Evolutionary conservation across 2,329 filamentous ascomycete species (phyloP), one percentile per base, ranked within the genome.

Genomic region (Ophiobolus disseminans): DNA sequence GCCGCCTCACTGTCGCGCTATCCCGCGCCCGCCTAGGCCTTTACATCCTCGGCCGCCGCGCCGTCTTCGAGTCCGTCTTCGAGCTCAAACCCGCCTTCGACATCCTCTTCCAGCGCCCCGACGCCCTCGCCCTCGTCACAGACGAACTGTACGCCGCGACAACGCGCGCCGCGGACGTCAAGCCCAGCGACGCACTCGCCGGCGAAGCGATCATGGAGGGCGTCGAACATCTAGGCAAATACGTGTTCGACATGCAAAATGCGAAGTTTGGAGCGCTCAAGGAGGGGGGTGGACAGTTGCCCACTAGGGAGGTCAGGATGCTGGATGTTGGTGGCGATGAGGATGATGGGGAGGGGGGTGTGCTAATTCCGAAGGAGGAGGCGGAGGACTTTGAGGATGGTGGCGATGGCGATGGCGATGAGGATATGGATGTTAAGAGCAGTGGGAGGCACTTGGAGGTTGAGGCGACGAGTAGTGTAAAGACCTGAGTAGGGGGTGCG

Each of bases 201-300:
- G 78, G 75, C 39, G 75, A 74, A 17, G 87, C 86, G 1, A 80
- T 85, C 16, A 97, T 99, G 90, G 89, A 93, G 63, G 85, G 89
- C 25, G 87, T 97, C 1, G 93, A 99, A 77, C 94, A 99, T 76
- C 74, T 99, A 26, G 94, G 94, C 0, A 89, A 96, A 75, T 99
- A 97, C 72, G 93, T 99, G 17, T 96, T 85, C 70, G 90, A 99
- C 73, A 99, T 99, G 91, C 96, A 91, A 3, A 84, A 88, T 65
- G 85, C 85, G 6, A 88, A 86, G 72, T 73, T 87, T 1, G 81
- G 84, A 64, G 79, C 79, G 35, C 64, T 86, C 63, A 84, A 80
- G 56, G 75, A 71, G 37, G 71, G 69, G 5, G 68, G 69, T 1
- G 74, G 66, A 0, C 48, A 56, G 10, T 36, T 75, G 52, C 62